Base-by-base conservation (phyloP, 2,329 filamentous ascomycete species). In the Phaeosphaeriaceae sp. region DNA sequence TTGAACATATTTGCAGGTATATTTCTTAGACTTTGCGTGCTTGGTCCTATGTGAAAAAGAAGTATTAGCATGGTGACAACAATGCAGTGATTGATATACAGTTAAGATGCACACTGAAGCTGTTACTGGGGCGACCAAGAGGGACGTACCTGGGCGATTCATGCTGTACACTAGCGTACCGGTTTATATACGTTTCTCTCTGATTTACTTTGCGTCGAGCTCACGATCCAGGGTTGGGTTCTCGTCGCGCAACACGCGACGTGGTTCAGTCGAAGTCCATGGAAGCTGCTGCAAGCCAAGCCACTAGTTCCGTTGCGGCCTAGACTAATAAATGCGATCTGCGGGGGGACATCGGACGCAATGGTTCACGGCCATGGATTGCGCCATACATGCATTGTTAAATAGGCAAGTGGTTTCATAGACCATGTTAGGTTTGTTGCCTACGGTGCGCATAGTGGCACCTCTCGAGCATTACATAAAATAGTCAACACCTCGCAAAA, bases 1-100 rank as follows among this genome's bases (percentile, higher is more conserved):
- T 60, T 59, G 67, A 83, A 85, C 67, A 77, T 74, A 49, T 72
- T 74, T 63, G 79, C 76, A 53, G 79, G 77, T 71, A 83, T 79
- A 52, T 75, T 76, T 68, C 80, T 78, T 58, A 83, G 66, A 58
- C 77, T 74, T 70, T 81, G 79, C 55, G 77, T 75, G 61, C 76
- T 75, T 53, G 77, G 74, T 62, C 75, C 80, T 82, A 61, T 57
- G n/a, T 11, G 18, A 16, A 13, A 26, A 47, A 42, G 28, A 23
- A 37, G 7, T 30, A 20, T 45, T 34, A 64, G 62, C 48, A 39
- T 46, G 34, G 21, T 48, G 17, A 36, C 28, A 37, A 35, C 43
- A 42, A 45, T 45, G 52, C 48, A 46, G 45, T 38, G 40, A 42
- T 36, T 42, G 49, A 40, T 38, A 47, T 57, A 50, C 42, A 60